Percentiles rank a stretch among this genome's conserved stretches.
phyloP scores from a whole-genome alignment of 2,329 filamentous ascomycete genomes.

The Fusarium hainanense region DNA sequence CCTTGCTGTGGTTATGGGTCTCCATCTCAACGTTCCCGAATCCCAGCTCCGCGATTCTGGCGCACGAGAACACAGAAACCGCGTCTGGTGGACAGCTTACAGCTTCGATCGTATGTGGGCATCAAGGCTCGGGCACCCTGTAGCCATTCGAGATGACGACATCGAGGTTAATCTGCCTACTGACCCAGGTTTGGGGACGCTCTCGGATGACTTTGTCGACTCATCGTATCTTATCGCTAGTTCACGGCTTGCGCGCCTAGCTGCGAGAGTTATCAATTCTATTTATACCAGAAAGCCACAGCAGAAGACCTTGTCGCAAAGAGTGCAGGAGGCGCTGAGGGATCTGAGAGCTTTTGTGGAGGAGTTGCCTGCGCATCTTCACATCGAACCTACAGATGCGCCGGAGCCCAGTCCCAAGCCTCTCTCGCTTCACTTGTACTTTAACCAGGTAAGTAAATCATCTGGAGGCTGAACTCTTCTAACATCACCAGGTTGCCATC shows the following conservation, averaged over 20 bases:
- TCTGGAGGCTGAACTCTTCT: not conserved
- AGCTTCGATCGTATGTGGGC: conserved; percentile 60
- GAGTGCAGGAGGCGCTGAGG: conserved; percentile 49
- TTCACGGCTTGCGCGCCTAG: conserved; percentile 53
- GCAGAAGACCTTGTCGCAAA: conserved; percentile 47
- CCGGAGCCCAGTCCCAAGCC: conserved; percentile 42
- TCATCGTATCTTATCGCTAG: conserved; percentile 49
- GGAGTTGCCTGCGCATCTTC: conserved; percentile 47
- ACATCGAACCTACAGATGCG: conserved; percentile 44
- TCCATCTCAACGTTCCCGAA: conserved; percentile 55
- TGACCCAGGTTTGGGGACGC: conserved; percentile 43
- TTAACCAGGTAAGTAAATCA: conserved; percentile 43
- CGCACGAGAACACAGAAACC: conserved; percentile 53
- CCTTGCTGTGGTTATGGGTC: conserved; percentile 56
- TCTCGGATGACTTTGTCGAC: conserved; percentile 50
- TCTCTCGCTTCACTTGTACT: conserved; percentile 50
- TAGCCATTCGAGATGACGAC: conserved; percentile 60
- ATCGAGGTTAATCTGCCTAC: conserved; percentile 59
- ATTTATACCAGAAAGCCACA: conserved; percentile 49
- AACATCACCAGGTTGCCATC: conserved; percentile 46
- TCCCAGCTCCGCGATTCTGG: conserved; percentile 54
- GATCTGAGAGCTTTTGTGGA: conserved; percentile 49
- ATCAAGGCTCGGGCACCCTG: conserved; percentile 60
- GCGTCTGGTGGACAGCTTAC: conserved; percentile 59
- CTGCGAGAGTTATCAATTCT: conserved; percentile 45